Evolutionary conservation across 495 filamentous ascomycete species (phyloP).

Genomic region (Trichoderma gamsii): DNA sequence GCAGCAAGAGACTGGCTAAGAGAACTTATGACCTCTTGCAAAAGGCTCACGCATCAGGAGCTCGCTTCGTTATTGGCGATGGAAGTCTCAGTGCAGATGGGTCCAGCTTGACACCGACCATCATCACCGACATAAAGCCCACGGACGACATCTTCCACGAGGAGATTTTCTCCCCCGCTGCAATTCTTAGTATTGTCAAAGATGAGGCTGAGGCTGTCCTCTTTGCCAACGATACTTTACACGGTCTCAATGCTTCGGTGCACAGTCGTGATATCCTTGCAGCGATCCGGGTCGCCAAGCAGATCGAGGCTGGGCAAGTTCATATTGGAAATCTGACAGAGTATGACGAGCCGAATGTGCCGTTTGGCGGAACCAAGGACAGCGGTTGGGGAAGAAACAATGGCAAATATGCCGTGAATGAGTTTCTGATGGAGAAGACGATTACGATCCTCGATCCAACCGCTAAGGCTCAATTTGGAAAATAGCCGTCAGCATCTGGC

Average conservation of each 20-base stretch:
- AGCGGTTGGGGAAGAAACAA: constrained; percentile 59
- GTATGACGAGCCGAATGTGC: constrained; percentile 61
- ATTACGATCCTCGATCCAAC: constrained; percentile 39
- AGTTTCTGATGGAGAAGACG: constrained; percentile 66
- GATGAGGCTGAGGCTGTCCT: constrained; percentile 52
- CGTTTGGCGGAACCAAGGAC: constrained; percentile 68
- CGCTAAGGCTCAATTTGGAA: background rate
- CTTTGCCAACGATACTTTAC: constrained; percentile 57
- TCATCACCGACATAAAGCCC: constrained; percentile 59
- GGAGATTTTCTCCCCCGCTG: constrained; percentile 49
- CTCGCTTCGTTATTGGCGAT: background rate
- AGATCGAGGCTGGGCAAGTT: constrained; percentile 51
- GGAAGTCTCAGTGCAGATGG: background rate
- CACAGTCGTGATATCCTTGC: constrained; percentile 60
- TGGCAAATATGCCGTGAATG: constrained; percentile 40
- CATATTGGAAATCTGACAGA: constrained; percentile 35
- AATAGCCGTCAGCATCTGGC: background rate
- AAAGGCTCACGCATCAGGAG: constrained; percentile 10
- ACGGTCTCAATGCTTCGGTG: constrained; percentile 59
- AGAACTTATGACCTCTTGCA: background rate
- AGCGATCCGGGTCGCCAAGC: constrained; percentile 55
- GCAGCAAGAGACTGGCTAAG: background rate
- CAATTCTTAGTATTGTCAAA: constrained; percentile 55
- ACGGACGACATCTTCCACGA: constrained; percentile 47
- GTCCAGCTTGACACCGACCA: constrained; percentile 14